These are phyloP conservation scores for Ophidiomyces ophidiicola DNA, from an alignment of 2,329 filamentous ascomycete species.

Conservation along the genomic window DNA sequence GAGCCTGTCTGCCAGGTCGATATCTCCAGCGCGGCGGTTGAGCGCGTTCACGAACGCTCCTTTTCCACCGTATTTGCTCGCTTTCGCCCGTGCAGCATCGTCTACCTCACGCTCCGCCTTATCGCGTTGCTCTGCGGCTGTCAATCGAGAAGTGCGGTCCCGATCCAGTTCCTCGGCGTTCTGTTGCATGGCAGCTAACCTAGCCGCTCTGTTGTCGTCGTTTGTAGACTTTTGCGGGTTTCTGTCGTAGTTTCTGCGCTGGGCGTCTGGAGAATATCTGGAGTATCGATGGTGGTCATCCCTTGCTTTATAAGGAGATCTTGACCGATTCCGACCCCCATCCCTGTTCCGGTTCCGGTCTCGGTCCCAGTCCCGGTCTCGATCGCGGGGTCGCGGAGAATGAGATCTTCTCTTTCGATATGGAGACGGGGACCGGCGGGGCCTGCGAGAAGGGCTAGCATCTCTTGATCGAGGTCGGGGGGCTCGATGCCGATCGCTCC, in stretches of 20 bases:
- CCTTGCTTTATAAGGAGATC: conserved; percentile 29
- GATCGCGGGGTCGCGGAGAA: conserved; percentile 13
- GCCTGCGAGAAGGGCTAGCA: conserved; percentile 13
- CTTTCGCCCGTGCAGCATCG: conserved; percentile 47
- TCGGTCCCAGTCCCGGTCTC: background rate
- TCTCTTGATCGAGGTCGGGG: conserved; percentile 32
- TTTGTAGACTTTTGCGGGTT: conserved; percentile 10
- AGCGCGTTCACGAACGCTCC: conserved; percentile 53
- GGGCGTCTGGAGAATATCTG: conserved; percentile 15
- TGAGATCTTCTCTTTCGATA: conserved; percentile 18
- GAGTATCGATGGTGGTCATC: conserved; percentile 23
- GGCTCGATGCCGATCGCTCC: conserved; percentile 24
- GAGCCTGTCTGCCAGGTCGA: conserved; percentile 34
- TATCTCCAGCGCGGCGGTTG: conserved; percentile 43
- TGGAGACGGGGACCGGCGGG: conserved; percentile 17
- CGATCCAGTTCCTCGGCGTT: conserved; percentile 55
- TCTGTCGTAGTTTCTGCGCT: conserved; percentile 7
- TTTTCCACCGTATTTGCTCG: conserved; percentile 50
- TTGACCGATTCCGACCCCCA: conserved; percentile 22
- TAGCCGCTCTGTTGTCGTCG: conserved; percentile 47
- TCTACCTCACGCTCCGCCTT: conserved; percentile 53
- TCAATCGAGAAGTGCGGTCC: conserved; percentile 54
- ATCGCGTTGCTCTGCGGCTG: conserved; percentile 54
- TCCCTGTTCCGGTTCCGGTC: background rate
- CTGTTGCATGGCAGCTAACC: conserved; percentile 59